These are phyloP conservation scores for Pseudogymnoascus sp. DNA, from an alignment of 2,329 filamentous ascomycete genomes.

Conservation along the genomic window DNA sequence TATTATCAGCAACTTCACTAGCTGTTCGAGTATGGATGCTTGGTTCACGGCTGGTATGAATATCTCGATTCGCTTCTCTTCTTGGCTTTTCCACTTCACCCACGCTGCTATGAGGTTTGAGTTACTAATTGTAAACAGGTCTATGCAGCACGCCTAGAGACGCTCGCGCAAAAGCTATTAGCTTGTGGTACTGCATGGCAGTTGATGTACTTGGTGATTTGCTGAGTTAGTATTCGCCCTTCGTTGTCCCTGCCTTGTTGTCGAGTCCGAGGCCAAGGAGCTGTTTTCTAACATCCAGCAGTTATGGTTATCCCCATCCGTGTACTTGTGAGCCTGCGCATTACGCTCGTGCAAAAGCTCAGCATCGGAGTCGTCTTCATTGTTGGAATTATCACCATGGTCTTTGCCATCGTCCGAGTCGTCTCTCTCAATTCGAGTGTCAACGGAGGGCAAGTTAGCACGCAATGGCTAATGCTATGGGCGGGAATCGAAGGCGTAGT, in stretches of 20 bases:
- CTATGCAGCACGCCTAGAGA: slow-evolving; percentile 12
- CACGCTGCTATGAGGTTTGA: not conserved
- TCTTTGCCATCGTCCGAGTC: slow-evolving; percentile 15
- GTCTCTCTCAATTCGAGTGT: slow-evolving; percentile 14
- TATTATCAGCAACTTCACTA: slow-evolving; percentile 29
- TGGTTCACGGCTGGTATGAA: slow-evolving; percentile 26
- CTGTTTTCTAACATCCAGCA: slow-evolving; percentile 2
- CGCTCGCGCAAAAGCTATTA: slow-evolving; percentile 14
- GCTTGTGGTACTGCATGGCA: slow-evolving; percentile 15
- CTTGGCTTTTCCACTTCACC: not conserved
- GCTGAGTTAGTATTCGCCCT: slow-evolving; percentile 12
- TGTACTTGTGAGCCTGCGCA: slow-evolving; percentile 13
- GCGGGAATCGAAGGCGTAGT: slow-evolving; percentile 14
- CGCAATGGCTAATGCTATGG: slow-evolving; percentile 16
- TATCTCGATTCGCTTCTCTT: not conserved
- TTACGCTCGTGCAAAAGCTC: slow-evolving; percentile 13
- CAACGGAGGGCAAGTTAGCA: slow-evolving; percentile 13
- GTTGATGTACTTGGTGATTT: slow-evolving; percentile 17
- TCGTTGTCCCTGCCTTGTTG: not conserved
- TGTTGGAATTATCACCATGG: slow-evolving; percentile 18
- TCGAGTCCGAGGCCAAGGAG: not conserved
- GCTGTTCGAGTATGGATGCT: slow-evolving; percentile 28
- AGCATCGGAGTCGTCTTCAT: slow-evolving; percentile 14
- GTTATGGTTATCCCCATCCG: slow-evolving; percentile 17
- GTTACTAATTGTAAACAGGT: slow-evolving; percentile 1